These are phyloP conservation scores for Gaeumannomyces tritici DNA, from an alignment of 2,329 filamentous ascomycete genomes.

Conservation along the genomic window DNA sequence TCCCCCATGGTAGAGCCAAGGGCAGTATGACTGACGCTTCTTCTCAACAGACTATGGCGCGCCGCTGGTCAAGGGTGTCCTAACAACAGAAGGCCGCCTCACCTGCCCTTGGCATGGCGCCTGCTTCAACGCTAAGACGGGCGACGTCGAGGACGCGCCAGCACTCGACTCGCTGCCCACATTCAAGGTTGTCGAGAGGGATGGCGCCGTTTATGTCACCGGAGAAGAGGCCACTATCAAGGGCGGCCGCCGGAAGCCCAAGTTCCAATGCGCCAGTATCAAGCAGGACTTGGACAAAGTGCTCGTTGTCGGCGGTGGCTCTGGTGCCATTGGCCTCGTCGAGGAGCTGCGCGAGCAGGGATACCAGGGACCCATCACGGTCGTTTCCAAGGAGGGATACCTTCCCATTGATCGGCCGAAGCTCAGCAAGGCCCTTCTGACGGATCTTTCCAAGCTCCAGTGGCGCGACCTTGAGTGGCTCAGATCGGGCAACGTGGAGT, in stretches of 20 bases:
- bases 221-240: constrained; percentile 75
- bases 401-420: constrained; percentile 89
- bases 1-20: neutral
- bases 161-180: constrained; percentile 77
- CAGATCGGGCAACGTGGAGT: constrained; percentile 47
- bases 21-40: constrained; percentile 20
- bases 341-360: constrained; percentile 77
- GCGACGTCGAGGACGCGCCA: constrained; percentile 92
- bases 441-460: constrained; percentile 69
- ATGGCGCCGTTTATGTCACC: constrained; percentile 76
- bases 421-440: constrained; percentile 84
- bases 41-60: constrained; percentile 66
- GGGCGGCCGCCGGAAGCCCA: constrained; percentile 61
- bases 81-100: constrained; percentile 71
- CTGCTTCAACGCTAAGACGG: constrained; percentile 82
- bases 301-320: constrained; percentile 82
- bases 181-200: constrained; percentile 72
- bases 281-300: constrained; percentile 44
- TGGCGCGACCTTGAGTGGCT: constrained; percentile 74
- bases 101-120: constrained; percentile 98
- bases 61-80: constrained; percentile 74
- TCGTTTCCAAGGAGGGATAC: constrained; percentile 77
- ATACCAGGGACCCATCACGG: constrained; percentile 69
- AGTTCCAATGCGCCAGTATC: constrained; percentile 51
- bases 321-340: constrained; percentile 70